Percentiles rank a stretch among this genome's conserved stretches.
phyloP scores from a whole-genome alignment of 1,284 basidiomycete species.

The Tetrapyrgos nigripes region DNA sequence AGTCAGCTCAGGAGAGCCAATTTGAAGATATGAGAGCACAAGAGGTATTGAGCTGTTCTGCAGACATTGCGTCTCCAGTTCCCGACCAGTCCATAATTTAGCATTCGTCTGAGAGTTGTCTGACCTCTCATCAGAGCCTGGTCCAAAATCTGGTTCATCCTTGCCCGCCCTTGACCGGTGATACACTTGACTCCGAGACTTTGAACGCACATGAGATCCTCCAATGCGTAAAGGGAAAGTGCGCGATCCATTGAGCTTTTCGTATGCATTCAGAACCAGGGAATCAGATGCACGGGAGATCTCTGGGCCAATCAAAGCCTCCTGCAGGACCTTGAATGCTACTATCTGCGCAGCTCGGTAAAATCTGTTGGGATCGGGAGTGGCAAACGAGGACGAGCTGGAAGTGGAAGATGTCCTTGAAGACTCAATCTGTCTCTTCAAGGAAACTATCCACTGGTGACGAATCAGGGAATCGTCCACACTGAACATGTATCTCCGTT shows the following conservation, averaged over 20 bases:
- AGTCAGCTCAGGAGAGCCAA: constrained; percentile 43
- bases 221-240: neutral
- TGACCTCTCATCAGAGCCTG: constrained; percentile 29
- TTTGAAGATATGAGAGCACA: constrained; percentile 61
- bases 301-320: constrained; percentile 69
- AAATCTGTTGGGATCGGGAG: constrained; percentile 50
- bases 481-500: constrained; percentile 93
- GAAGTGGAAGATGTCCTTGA: constrained; percentile 39
- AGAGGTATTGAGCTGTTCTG: constrained; percentile 74
- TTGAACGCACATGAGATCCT: constrained; percentile 61
- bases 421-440: constrained; percentile 73
- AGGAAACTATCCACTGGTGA: constrained; percentile 74
- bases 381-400: constrained; percentile 36
- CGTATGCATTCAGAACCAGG: constrained; percentile 31
- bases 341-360: constrained; percentile 72
- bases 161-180: constrained; percentile 64
- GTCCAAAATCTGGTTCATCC: constrained; percentile 52
- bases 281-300: constrained; percentile 26
- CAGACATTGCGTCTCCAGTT: constrained; percentile 70
- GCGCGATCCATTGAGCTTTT: constrained; percentile 30
- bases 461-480: constrained; percentile 79
- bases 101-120: constrained; percentile 44
- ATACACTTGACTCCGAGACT: constrained; percentile 74
- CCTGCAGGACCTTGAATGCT: constrained; percentile 83
- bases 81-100: constrained; percentile 68